phyloP scores from a whole-genome alignment of 176 grass and related monocot genomes.

The Juncus inflexus region DNA sequence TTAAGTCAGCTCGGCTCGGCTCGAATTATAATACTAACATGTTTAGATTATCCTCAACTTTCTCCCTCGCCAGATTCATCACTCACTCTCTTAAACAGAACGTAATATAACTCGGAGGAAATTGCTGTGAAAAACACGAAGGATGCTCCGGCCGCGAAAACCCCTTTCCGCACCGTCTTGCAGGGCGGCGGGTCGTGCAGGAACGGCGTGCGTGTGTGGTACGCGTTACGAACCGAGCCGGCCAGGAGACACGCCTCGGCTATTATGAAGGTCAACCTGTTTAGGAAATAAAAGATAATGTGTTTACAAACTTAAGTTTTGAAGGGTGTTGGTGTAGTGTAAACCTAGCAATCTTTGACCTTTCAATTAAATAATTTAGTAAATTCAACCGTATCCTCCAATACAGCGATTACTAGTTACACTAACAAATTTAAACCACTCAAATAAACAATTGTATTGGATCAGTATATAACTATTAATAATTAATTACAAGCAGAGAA shows the following conservation, averaged over 20 bases:
- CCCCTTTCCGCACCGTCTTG: constrained; percentile 78
- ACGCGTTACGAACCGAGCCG: constrained; percentile 72
- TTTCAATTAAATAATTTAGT: not conserved
- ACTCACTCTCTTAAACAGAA: constrained; percentile 50
- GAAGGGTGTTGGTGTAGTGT: too few relatives aligned
- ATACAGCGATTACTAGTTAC: too few relatives aligned
- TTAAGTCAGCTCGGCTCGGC: too few relatives aligned
- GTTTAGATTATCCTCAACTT: too few relatives aligned
- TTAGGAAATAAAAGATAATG: too few relatives aligned
- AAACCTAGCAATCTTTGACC: not conserved
- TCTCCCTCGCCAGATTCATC: constrained; percentile 36
- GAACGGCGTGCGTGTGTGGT: constrained; percentile 71
- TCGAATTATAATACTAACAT: too few relatives aligned
- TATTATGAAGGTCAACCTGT: constrained; percentile 75
- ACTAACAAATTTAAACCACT: too few relatives aligned
- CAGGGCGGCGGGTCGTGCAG: constrained; percentile 36
- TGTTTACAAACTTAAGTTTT: too few relatives aligned
- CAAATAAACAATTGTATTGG: too few relatives aligned
- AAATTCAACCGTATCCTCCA: too few relatives aligned
- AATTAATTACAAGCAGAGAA: constrained; percentile 54
- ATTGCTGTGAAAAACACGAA: constrained; percentile 85
- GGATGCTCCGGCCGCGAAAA: constrained; percentile 74
- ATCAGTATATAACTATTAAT: too few relatives aligned
- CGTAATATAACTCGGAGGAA: constrained; percentile 75
- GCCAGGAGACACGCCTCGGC: constrained; percentile 69